phyloP scores from a whole-genome alignment of 805 yeast genomes.

The Yamadazyma sp. region DNA sequence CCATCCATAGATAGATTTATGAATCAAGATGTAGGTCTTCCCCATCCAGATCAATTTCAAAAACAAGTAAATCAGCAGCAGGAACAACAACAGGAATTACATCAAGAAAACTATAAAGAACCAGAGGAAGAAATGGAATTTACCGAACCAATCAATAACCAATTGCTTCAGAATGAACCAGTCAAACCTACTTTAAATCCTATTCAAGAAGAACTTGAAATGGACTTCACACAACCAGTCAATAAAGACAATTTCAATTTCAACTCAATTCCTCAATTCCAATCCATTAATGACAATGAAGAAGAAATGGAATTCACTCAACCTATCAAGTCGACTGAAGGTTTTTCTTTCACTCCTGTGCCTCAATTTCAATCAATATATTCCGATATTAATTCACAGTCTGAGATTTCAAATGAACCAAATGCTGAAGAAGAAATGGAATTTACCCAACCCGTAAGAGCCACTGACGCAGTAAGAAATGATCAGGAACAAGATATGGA shows the following conservation, averaged over 20 bases:
- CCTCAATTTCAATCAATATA: slow-evolving; percentile 2
- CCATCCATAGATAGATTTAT: not conserved
- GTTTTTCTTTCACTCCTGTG: no score
- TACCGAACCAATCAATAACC: slow-evolving; percentile 6
- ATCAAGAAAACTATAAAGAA: not conserved
- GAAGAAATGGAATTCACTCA: slow-evolving; percentile 25
- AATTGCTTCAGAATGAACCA: not conserved
- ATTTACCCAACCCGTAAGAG: slow-evolving; percentile 6
- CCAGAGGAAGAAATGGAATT: slow-evolving; percentile 11
- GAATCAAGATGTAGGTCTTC: no score
- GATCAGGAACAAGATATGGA: slow-evolving; percentile 11
- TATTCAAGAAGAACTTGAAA: slow-evolving; percentile 1
- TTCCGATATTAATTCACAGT: no score
- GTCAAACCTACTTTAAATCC: not conserved
- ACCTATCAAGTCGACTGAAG: slow-evolving; percentile 10
- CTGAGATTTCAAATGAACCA: no score
- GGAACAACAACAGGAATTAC: no score
- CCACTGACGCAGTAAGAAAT: not conserved
- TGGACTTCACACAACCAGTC: slow-evolving; percentile 13
- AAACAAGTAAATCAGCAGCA: not conserved
- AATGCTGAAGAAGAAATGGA: slow-evolving; percentile 1
- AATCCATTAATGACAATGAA: slow-evolving; percentile 7
- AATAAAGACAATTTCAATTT: not conserved
- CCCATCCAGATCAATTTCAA: not conserved
- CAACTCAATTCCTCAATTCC: not conserved